Conservation (phyloP, 1,284 basidiomycete genomes). For the Omphalotus olearius region DNA sequence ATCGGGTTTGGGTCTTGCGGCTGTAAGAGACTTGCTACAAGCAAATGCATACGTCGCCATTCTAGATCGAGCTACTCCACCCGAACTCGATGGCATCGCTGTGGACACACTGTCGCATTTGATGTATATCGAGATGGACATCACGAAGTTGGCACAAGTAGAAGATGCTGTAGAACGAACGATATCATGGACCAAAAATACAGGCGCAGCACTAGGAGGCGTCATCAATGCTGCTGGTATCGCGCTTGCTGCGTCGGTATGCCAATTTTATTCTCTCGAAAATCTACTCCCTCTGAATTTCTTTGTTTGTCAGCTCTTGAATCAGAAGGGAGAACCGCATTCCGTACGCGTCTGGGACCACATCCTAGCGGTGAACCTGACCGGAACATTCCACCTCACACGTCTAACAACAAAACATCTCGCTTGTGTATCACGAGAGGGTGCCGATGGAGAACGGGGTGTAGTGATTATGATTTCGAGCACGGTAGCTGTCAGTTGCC, state of each 20-base stretch:
- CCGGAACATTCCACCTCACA: conserved; percentile 51
- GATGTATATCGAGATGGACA: conserved; percentile 41
- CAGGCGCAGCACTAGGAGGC: conserved; percentile 42
- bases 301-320: conserved; percentile 32
- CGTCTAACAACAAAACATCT: conserved; percentile 45
- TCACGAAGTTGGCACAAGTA: conserved; percentile 35
- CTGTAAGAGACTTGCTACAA: conserved; percentile 38
- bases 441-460: conserved; percentile 46
- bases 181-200: conserved; percentile 38
- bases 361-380: conserved; percentile 45
- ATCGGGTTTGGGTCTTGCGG: conserved; percentile 50
- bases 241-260: conserved; percentile 19
- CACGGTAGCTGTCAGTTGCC: conserved; percentile 44
- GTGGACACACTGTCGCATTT: conserved; percentile 22
- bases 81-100: conserved; percentile 13
- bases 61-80: conserved; percentile 39
- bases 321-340: conserved; percentile 38
- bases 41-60: conserved; percentile 41
- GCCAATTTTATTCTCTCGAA: background rate
- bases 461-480: conserved; percentile 51
- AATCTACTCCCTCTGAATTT: background rate
- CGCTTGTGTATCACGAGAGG: conserved; percentile 39
- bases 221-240: conserved; percentile 53
- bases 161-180: conserved; percentile 34
- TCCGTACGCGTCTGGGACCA: conserved; percentile 46